Conservation (phyloP, 768 basidiomycete genomes). For the Russula emetica region DNA sequence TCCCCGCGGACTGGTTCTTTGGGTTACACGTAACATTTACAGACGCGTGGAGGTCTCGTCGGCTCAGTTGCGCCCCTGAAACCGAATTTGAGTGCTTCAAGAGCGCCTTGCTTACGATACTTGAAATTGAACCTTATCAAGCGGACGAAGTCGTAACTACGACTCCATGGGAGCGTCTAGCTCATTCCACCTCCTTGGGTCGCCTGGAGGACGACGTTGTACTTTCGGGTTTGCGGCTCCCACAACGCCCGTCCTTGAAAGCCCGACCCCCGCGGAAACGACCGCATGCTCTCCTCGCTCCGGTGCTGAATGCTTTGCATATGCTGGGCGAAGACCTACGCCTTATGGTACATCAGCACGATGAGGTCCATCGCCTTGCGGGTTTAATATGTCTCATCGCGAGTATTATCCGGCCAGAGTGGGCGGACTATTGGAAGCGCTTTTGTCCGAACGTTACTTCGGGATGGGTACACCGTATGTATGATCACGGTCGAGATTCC, state of each 20-base stretch:
- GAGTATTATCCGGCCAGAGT: slow-evolving; percentile 66
- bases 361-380: slow-evolving; percentile 52
- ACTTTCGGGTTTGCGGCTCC: slow-evolving; percentile 44
- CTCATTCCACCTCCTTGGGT: slow-evolving; percentile 40
- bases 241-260: slow-evolving; percentile 24
- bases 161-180: slow-evolving; percentile 48
- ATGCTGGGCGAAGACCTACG: slow-evolving; percentile 69
- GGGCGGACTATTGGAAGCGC: slow-evolving; percentile 92
- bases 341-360: slow-evolving; percentile 51
- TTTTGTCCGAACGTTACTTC: slow-evolving; percentile 59
- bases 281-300: slow-evolving; percentile 48
- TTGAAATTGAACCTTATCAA: slow-evolving; percentile 36
- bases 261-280: slow-evolving; percentile 16
- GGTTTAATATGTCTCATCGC: slow-evolving; percentile 62
- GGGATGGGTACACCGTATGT: slow-evolving; percentile 45
- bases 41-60: slow-evolving; percentile 48
- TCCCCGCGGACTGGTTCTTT: slow-evolving; percentile 56
- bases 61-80: slow-evolving; percentile 43
- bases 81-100: slow-evolving; percentile 56
- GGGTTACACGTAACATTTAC: slow-evolving; percentile 54
- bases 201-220: slow-evolving; percentile 60
- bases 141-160: slow-evolving; percentile 13
- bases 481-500: slow-evolving; percentile 26
- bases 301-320: slow-evolving; percentile 71
- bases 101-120: slow-evolving; percentile 46